Percentiles rank a stretch among this genome's conserved stretches.
These are phyloP conservation scores for Olyra latifolia DNA, from an alignment of 176 grass and related monocot genomes.

Conservation along the genomic window DNA sequence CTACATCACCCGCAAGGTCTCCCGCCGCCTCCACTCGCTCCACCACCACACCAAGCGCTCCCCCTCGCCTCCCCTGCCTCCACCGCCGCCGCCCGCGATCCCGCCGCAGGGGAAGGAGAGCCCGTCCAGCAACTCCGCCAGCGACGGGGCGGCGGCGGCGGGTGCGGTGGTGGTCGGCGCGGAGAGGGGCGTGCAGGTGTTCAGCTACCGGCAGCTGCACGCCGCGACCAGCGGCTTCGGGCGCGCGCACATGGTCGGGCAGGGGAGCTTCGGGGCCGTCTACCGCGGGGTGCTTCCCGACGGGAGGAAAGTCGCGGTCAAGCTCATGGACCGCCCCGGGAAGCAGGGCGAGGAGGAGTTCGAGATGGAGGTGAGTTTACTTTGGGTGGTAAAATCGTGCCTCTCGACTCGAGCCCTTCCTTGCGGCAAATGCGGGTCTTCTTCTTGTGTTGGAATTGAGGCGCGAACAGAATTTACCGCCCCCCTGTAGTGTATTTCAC, in stretches of 20 bases:
- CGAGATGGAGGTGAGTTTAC: slow-evolving; percentile 84
- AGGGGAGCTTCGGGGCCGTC: slow-evolving; percentile 95
- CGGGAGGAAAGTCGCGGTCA: slow-evolving; percentile 90
- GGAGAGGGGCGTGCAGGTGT: slow-evolving; percentile 70
- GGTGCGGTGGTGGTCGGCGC: slow-evolving; percentile 27
- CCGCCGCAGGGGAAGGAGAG: slow-evolving; percentile 44
- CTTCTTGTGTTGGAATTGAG: not conserved
- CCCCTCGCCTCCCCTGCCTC: slow-evolving; percentile 12
- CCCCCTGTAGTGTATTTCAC: not conserved
- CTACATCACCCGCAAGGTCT: slow-evolving; percentile 98
- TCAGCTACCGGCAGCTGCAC: slow-evolving; percentile 82
- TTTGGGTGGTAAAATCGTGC: not conserved
- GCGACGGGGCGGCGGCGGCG: slow-evolving; percentile 27
- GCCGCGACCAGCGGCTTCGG: slow-evolving; percentile 76
- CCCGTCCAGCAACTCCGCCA: slow-evolving; percentile 52
- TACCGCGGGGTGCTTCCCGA: slow-evolving; percentile 81
- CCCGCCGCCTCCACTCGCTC: slow-evolving; percentile 68
- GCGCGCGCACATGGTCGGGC: slow-evolving; percentile 74
- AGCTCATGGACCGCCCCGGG: slow-evolving; percentile 91
- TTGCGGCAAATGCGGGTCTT: slow-evolving; percentile 8
- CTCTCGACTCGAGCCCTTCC: not conserved
- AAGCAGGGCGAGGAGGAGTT: slow-evolving; percentile 98
- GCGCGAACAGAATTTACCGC: not conserved
- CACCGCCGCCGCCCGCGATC: not conserved
- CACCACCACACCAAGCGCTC: slow-evolving; percentile 30